Conservation (phyloP, 1,284 basidiomycete genomes). For the Fistulina hepatica region DNA sequence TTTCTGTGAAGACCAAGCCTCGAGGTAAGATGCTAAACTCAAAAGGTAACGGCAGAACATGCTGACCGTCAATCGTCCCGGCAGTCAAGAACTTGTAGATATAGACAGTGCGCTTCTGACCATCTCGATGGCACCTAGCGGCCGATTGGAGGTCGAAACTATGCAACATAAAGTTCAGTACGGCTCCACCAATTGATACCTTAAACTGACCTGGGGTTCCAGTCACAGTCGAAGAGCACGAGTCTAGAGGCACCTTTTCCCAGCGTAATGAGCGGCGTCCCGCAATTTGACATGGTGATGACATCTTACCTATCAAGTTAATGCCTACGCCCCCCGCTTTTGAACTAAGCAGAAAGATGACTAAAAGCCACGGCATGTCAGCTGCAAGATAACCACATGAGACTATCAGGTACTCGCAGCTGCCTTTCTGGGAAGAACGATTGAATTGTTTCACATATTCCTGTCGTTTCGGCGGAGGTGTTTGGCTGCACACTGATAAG, state of each 20-base stretch:
- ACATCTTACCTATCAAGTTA: constrained; percentile 62
- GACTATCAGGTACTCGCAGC: constrained; percentile 55
- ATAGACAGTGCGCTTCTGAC: constrained; percentile 85
- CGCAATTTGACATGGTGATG: neutral
- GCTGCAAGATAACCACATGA: neutral
- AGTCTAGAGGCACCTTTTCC: constrained; percentile 67
- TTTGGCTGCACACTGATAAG: constrained; percentile 50
- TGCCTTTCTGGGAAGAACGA: constrained; percentile 52
- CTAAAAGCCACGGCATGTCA: constrained; percentile 25
- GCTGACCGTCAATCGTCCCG: constrained; percentile 73
- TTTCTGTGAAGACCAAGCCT: constrained; percentile 37
- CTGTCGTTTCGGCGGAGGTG: constrained; percentile 71
- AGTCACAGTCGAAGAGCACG: constrained; percentile 85
- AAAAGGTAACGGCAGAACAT: constrained; percentile 19
- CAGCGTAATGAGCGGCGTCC: neutral
- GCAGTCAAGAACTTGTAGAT: constrained; percentile 89
- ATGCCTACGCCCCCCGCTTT: constrained; percentile 95
- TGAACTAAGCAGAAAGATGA: constrained; percentile 88
- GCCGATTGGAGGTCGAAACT: constrained; percentile 94
- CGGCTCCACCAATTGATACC: neutral
- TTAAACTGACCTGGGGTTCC: constrained; percentile 74
- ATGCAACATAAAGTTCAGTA: constrained; percentile 3
- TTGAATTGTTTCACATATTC: constrained; percentile 79
- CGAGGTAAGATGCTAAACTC: constrained; percentile 3
- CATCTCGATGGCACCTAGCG: constrained; percentile 94